A percentile compares a stretch with the other conserved stretches of the same genome.
Conservation (phyloP, 805 yeast genomes). For the Yarrowia yakushimensis region DNA sequence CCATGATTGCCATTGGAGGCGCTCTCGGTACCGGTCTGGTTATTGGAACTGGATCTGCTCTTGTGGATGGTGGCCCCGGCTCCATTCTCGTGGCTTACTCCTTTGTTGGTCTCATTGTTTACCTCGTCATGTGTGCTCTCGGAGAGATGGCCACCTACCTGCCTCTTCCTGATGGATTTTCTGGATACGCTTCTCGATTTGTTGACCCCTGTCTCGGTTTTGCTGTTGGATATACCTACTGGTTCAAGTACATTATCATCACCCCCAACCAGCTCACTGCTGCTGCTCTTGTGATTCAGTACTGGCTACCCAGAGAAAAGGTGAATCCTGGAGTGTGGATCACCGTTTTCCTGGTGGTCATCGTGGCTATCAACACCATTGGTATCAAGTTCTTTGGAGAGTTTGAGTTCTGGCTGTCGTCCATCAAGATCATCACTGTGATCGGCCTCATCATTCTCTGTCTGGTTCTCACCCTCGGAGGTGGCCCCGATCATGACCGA, state of each 20-base stretch:
- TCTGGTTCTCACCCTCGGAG: conserved; percentile 65
- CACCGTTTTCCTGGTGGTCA: conserved; percentile 48
- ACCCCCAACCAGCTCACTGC: conserved; percentile 66
- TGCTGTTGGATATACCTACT: conserved; percentile 64
- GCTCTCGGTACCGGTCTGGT: conserved; percentile 78
- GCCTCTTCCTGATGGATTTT: conserved; percentile 64
- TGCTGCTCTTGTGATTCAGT: conserved; percentile 51
- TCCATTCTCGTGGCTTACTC: conserved; percentile 58
- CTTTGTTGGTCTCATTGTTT: conserved; percentile 67
- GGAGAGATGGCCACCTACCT: conserved; percentile 68
- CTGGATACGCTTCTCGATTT: conserved; percentile 61
- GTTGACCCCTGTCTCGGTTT: conserved; percentile 66
- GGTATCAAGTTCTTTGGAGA: conserved; percentile 53
- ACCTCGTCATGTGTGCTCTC: conserved; percentile 61
- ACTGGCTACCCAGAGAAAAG: conserved; percentile 45
- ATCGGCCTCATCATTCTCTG: conserved; percentile 63
- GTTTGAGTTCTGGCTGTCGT: conserved; percentile 47
- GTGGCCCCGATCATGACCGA: conserved; percentile 71
- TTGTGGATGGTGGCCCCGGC: conserved; percentile 64
- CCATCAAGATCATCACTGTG: conserved; percentile 60
- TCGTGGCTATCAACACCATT: conserved; percentile 49
- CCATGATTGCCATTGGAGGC: conserved; percentile 79
- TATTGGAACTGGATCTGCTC: conserved; percentile 71
- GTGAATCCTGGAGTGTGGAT: conserved; percentile 53
- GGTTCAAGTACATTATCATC: conserved; percentile 51